Evolutionary conservation across 164 flowering plant species (phyloP).

Genomic region (Cinnamomum chago): DNA sequence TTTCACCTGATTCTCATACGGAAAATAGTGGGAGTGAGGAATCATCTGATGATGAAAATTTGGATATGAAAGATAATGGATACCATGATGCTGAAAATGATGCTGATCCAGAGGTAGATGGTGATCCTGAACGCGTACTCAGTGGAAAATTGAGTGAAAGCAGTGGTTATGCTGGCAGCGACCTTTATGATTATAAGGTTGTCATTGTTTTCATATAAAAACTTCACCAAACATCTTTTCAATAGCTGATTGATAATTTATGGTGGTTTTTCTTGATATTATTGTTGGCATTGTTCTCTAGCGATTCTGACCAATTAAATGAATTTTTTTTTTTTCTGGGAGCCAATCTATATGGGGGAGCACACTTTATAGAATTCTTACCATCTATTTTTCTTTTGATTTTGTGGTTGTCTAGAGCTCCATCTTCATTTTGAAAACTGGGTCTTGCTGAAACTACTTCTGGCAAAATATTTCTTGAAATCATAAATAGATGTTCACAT

Average conservation of each 20-base stretch:
- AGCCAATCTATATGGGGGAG: no score
- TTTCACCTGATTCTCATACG: slow-evolving; percentile 80
- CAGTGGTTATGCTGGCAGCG: slow-evolving; percentile 81
- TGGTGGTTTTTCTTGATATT: neutral
- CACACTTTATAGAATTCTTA: no score
- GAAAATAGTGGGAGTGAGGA: slow-evolving; percentile 84
- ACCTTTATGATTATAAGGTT: slow-evolving; percentile 90
- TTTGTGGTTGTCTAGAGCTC: no score
- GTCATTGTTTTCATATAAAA: neutral
- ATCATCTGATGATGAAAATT: slow-evolving; percentile 71
- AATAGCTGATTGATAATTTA: neutral
- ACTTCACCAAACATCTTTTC: neutral
- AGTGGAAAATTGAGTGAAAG: slow-evolving; percentile 92
- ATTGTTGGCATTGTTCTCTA: neutral
- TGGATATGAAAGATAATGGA: slow-evolving; percentile 66
- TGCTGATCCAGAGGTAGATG: slow-evolving; percentile 68
- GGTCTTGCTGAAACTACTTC: no score
- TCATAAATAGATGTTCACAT: no score
- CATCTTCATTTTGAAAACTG: no score
- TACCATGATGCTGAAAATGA: slow-evolving; percentile 90
- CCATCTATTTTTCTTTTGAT: no score
- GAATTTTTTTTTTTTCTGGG: no score
- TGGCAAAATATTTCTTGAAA: no score
- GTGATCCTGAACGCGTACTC: slow-evolving; percentile 64
- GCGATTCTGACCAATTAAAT: neutral